phyloP scores from a whole-genome alignment of 2,329 filamentous ascomycete genomes.

The Curvularia sp. region DNA sequence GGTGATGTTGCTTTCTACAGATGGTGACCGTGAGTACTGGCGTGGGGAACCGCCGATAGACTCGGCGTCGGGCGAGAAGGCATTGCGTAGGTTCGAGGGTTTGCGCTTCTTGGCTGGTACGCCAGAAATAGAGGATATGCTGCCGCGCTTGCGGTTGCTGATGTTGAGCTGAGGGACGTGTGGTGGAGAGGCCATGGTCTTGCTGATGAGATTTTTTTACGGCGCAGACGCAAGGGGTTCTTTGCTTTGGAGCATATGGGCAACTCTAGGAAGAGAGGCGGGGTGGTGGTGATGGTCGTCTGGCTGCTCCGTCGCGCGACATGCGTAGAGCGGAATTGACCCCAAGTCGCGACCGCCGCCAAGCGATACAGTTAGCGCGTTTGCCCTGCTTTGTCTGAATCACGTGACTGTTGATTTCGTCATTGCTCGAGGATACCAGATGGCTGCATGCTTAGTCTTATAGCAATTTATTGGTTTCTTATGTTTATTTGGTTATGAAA shows the following conservation, averaged over 20 bases:
- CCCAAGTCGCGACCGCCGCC: conserved; percentile 7
- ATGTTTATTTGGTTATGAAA: no score
- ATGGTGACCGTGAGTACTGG: conserved; percentile 66
- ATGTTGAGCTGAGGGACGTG: conserved; percentile 60
- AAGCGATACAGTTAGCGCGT: conserved; percentile 18
- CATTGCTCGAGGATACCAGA: conserved; percentile 24
- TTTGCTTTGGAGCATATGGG: neutral
- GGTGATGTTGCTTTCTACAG: conserved; percentile 66
- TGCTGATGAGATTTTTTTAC: neutral
- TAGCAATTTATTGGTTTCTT: neutral
- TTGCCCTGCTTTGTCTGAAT: conserved; percentile 19
- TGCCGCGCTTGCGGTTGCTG: conserved; percentile 74
- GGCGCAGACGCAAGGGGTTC: neutral
- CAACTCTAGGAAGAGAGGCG: neutral
- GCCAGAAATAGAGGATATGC: conserved; percentile 58
- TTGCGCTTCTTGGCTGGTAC: conserved; percentile 70
- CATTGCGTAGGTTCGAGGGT: conserved; percentile 76
- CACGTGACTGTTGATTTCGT: conserved; percentile 32
- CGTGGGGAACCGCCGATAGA: conserved; percentile 56
- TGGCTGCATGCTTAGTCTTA: neutral
- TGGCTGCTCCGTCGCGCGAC: neutral
- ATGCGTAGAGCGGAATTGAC: conserved; percentile 1
- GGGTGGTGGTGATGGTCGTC: neutral
- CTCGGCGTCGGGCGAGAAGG: conserved; percentile 72
- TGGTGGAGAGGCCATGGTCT: conserved; percentile 67